Evolutionary conservation across 2,329 filamentous ascomycete genomes (phyloP), one percentile per base, ranked within the genome.

Genomic region (Pseudogymnoascus sp.): DNA sequence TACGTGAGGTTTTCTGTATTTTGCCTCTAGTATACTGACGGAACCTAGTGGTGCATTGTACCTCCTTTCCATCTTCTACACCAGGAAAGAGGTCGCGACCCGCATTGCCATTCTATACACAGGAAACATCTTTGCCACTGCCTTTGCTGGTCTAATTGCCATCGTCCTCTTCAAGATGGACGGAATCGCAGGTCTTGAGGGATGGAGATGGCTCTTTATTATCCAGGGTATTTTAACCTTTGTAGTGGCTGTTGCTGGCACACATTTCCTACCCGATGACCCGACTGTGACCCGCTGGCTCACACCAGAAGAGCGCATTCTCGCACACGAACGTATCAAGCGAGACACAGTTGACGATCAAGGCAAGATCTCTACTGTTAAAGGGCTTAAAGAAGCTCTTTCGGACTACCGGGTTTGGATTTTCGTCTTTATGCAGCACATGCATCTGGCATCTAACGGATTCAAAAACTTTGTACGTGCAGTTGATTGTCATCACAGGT

Each of bases 31-130:
- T 61, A 41, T 38, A 21, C 16, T 41, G 38, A 16, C 38, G 38
- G 59, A 35, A 68, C 62, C 70, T 69, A 6, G 70, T 69, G 11
- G 72, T 69, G 63, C 3, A 66, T 69, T 68, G 23, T 69, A 81
- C 63, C 81, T 82, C 61, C 70, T 83, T 2, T 83, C 80, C 0
- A 81, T 81, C 76, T 83, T 80, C 81, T 83, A 83, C 62, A 79
- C 76, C 37, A 71, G 80, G 10, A 74, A 75, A 0, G 80, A 83
- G 67, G 70, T 79, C 6, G 79, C 81, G 61, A 81, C 78, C 29
- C 76, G 80, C 0, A 78, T 82, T 33, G 79, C 80, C 0, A 71
- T 83, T 0, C 82, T 83, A 69, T 82, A 82, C 65, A 78, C 77
- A 10, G 78, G 76, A 0, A 80, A 80, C 0, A 79, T 78, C 0